Evolutionary conservation across 768 basidiomycete species (phyloP), one percentile per base, ranked within the genome.

Genomic region (Amanita molliuscula): DNA sequence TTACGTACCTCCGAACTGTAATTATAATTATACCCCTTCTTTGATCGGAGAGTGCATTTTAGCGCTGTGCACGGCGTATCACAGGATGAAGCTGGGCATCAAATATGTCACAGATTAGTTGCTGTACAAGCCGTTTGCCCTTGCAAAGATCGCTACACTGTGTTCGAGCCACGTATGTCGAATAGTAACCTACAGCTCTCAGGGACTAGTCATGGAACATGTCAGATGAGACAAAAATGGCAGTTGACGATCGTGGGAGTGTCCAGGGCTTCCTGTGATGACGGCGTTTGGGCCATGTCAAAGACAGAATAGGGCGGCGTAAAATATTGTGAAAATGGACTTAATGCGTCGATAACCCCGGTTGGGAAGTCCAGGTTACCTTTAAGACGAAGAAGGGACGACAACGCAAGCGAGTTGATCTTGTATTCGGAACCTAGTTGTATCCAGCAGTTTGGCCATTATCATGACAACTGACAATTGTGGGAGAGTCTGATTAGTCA

Each of bases 1-100:
- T 50, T 50, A 50, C 49, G 49, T 50, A 50, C 41, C 49, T 50
- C 31, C n/a, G 20, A n/a, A 21, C 41, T 33, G 15, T 50, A 50
- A 44, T 31, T 26, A 33, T 35, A 33, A 25, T 28, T 6, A 23
- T 40, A 11, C 31, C 42, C 48, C 40, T 49, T 18, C 38, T 49
- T 49, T 49, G 48, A 49, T 49, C 48, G 36, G 29, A 44, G 16
- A 33, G 44, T 31, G 16, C 44, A 31, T 31, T 31, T 45, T 20
- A 20, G 26, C 44, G 28, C 44, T 26, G 25, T 33, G 13, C 9
- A 35, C 46, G n/a, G 31, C 13, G 26, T 18, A 31, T 34, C 33
- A 21, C 28, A 35, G 10, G 4, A 33, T 20, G 25, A 13, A 34
- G 29, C 36, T 47, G 45, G 36, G 10, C 20, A 37, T 38, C 36